Percentiles rank a stretch among this genome's conserved stretches.
Conservation (phyloP, 1,284 basidiomycete genomes). For the Puccinia polysora region DNA sequence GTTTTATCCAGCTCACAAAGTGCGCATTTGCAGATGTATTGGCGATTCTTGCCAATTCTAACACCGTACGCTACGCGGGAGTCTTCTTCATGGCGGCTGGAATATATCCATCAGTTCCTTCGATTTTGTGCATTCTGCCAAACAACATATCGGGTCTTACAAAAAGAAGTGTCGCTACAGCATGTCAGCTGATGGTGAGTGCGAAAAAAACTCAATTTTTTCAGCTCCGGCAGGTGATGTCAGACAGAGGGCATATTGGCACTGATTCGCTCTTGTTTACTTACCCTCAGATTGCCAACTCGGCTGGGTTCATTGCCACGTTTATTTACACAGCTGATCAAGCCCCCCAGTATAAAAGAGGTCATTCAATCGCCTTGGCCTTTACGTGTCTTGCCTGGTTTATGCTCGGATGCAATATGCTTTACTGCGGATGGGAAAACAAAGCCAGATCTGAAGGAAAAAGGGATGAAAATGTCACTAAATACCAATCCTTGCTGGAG, state of each 20-base stretch:
- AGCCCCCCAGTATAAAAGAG: conserved; percentile 24
- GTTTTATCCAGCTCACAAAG: background rate
- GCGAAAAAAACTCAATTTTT: background rate
- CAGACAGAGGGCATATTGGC: conserved; percentile 41
- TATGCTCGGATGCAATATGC: conserved; percentile 13
- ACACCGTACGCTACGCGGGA: conserved; percentile 47
- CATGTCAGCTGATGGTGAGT: conserved; percentile 48
- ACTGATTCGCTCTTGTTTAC: background rate
- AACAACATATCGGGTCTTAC: conserved; percentile 48
- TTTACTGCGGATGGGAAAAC: conserved; percentile 49
- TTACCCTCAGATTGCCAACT: conserved; percentile 29
- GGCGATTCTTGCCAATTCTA: conserved; percentile 2
- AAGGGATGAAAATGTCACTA: conserved; percentile 47
- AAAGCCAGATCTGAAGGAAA: conserved; percentile 45
- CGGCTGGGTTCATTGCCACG: conserved; percentile 31
- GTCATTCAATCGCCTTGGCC: conserved; percentile 23
- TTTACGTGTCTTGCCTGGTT: conserved; percentile 32
- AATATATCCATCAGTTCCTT: conserved; percentile 48
- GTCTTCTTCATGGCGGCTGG: conserved; percentile 50
- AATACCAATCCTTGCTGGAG: conserved; percentile 46
- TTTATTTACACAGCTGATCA: conserved; percentile 43
- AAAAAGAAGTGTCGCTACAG: conserved; percentile 48
- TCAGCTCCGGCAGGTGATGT: background rate
- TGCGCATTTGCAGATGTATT: conserved; percentile 21
- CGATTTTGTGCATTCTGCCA: conserved; percentile 47